Percentiles rank a stretch among this genome's conserved stretches.
These are phyloP conservation scores for Digitaria exilis DNA, from an alignment of 202 grass and related monocot genomes.

Conservation along the genomic window DNA sequence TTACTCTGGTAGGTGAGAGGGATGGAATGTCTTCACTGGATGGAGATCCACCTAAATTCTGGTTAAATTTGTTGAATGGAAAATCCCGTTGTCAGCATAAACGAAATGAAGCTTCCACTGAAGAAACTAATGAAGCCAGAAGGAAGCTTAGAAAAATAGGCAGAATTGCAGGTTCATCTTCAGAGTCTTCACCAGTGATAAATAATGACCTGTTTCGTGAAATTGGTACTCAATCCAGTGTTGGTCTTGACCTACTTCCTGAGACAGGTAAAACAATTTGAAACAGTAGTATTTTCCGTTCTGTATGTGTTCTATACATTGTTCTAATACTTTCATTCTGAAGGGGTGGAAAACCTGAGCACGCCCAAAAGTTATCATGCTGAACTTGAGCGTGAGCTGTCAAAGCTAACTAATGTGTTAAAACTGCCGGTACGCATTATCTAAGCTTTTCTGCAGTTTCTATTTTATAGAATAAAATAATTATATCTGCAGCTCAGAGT, in stretches of 20 bases:
- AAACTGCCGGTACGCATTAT: constrained; percentile 68
- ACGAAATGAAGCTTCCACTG: constrained; percentile 24
- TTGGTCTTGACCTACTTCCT: constrained; percentile 33
- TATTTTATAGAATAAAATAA: constrained; percentile 2
- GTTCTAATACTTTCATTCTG: constrained; percentile 38
- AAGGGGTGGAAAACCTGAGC: constrained; percentile 52
- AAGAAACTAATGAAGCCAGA: constrained; percentile 57
- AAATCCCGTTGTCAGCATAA: constrained; percentile 53
- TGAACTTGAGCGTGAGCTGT: constrained; percentile 61
- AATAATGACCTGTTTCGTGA: constrained; percentile 24
- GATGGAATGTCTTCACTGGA: constrained; percentile 54
- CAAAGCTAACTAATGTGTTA: constrained; percentile 60
- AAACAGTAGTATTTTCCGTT: constrained; percentile 23
- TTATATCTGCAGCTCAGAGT: constrained; percentile 7
- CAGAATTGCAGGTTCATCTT: constrained; percentile 28
- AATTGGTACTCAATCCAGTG: constrained; percentile 23
- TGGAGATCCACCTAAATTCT: constrained; percentile 64
- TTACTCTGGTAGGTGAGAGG: constrained; percentile 69
- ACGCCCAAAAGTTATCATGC: constrained; percentile 60
- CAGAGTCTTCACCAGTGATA: constrained; percentile 24
- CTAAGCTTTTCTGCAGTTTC: background rate
- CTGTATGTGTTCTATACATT: background rate
- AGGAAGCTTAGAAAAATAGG: constrained; percentile 54
- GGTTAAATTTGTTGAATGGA: constrained; percentile 69
- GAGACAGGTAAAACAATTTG: constrained; percentile 39